Base-by-base conservation (phyloP, 1,284 basidiomycete species). In the Leccinum fuscescens region DNA sequence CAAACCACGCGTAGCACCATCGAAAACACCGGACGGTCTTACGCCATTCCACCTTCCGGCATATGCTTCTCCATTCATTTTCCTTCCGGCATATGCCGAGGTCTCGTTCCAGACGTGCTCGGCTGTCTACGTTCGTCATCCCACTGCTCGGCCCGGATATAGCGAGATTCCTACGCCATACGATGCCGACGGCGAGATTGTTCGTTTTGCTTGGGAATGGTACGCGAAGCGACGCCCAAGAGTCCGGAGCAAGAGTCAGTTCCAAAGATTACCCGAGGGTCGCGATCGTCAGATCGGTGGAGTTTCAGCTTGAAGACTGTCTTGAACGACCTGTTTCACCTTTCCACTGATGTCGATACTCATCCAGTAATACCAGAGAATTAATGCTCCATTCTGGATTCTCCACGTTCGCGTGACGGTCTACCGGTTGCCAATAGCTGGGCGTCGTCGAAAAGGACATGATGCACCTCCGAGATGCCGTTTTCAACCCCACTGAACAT, bases 31-130 rank as follows among this genome's bases (percentile, higher is more conserved):
- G 17, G 65, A 66, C 4, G 55, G 35, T 11, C 73, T 86, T 46
- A 92, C 89, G 27, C 86, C 86, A n/a, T 98, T 98, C 83, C 79
- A 85, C 67, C 88, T 98, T 11, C 97, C 97, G 0, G 79, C 84
- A 35, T 98, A 89, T 69, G 93, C 95, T 8, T 86, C 93, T 0
- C 94, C 97, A 0, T 93, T 91, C 82, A 82, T 99, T 55, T 99
- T 98, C 80, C 84, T 99, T 65, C 97, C 97, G 0, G 90, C 96
- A 0, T 98, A 98, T 76, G 86, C 98, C 59, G 94, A 98, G 70
- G 86, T 91, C 2, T 93, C 88, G 57, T 99, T 93, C 81, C 75
- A 84, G 54, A 95, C 95, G 9, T 99, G 97, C 77, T 95, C 96
- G 5, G 89, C 90, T 17, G 82, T 99, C 61, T 98, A 98, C 74